A percentile compares a stretch with the other conserved stretches of the same genome.
Evolutionary conservation across 148 eudicot species (phyloP).

Genomic region (Nyssa sinensis): DNA sequence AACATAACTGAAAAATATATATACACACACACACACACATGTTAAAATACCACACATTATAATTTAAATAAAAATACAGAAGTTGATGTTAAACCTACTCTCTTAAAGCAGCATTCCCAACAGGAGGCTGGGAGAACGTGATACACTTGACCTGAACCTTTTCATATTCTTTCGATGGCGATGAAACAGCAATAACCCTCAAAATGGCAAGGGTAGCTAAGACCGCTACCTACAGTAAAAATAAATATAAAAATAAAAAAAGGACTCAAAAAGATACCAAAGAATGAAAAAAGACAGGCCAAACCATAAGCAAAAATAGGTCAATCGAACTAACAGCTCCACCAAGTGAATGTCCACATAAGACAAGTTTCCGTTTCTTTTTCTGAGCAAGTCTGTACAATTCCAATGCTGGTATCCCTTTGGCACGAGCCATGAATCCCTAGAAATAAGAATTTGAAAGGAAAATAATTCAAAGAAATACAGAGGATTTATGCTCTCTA

Average conservation of each 20-base stretch:
- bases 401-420: conserved; percentile 97
- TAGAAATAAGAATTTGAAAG: conserved; percentile 24
- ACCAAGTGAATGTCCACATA: conserved; percentile 99
- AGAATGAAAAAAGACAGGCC: conserved; percentile 11
- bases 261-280: background rate
- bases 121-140: conserved; percentile 99
- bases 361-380: conserved; percentile 86
- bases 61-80: background rate
- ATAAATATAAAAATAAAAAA: too few relatives aligned
- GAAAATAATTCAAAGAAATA: background rate
- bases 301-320: conserved; percentile 13
- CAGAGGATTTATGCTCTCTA: background rate
- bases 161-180: conserved; percentile 62
- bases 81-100: conserved; percentile 52
- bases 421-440: conserved; percentile 99
- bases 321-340: conserved; percentile 78
- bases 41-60: background rate
- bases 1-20: conserved; percentile 74
- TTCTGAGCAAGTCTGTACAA: conserved; percentile 94
- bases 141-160: conserved; percentile 91
- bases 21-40: too few relatives aligned
- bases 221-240: conserved; percentile 75
- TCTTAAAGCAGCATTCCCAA: conserved; percentile 96
- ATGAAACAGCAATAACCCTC: conserved; percentile 73
- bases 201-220: conserved; percentile 96